Evolutionary conservation across 1,284 basidiomycete species (phyloP).

Genomic region (Boletus putidus): DNA sequence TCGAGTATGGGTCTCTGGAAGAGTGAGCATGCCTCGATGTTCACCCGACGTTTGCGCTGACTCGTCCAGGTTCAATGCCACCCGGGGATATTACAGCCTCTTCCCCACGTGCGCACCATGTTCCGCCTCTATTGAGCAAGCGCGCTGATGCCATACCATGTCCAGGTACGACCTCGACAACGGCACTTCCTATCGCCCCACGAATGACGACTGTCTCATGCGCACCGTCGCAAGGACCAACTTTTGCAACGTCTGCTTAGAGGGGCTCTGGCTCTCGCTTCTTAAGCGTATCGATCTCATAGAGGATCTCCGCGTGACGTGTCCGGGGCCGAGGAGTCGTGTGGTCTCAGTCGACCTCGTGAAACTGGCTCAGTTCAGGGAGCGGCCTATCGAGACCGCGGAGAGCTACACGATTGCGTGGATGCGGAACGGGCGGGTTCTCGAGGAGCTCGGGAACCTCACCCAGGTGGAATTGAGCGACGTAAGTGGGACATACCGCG

Average conservation of each 20-base stretch:
- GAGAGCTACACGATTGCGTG: constrained; percentile 60
- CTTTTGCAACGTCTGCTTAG: constrained; percentile 76
- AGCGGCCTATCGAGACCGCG: constrained; percentile 33
- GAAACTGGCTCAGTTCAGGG: constrained; percentile 60
- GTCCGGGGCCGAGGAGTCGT: constrained; percentile 14
- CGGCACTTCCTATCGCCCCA: constrained; percentile 67
- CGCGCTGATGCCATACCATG: not conserved
- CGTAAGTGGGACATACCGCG: constrained; percentile 43
- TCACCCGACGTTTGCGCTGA: not conserved
- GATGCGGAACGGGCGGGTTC: constrained; percentile 46
- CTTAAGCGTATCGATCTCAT: constrained; percentile 60
- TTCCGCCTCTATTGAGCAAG: not conserved
- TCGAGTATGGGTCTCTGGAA: constrained; percentile 69
- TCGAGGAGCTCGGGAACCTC: constrained; percentile 50
- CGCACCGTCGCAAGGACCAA: constrained; percentile 67
- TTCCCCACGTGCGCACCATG: constrained; percentile 63
- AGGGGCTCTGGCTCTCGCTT: constrained; percentile 70
- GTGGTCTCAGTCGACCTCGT: constrained; percentile 50
- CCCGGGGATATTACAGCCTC: constrained; percentile 63
- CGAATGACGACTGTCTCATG: constrained; percentile 86
- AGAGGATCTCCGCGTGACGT: constrained; percentile 45
- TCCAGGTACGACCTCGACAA: constrained; percentile 60
- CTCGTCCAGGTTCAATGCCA: constrained; percentile 58
- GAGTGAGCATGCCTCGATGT: constrained; percentile 49
- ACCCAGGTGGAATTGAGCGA: constrained; percentile 47